phyloP scores from a whole-genome alignment of 345 rosid genomes.

The Brassica nigra region DNA sequence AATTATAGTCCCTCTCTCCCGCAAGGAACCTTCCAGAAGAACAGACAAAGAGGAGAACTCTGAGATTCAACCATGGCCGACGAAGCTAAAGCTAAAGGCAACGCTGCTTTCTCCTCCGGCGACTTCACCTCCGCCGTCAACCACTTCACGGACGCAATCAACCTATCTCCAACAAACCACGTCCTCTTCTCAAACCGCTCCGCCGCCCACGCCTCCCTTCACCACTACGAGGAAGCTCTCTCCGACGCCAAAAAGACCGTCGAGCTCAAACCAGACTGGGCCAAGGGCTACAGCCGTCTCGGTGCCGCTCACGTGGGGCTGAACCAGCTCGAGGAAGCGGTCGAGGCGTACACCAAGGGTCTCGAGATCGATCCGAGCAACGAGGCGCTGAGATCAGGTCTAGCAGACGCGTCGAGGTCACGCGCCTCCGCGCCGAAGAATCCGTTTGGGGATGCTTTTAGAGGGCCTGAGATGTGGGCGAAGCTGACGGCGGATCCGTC shows the following conservation, averaged over 20 bases:
- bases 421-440: slow-evolving; percentile 40
- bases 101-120: slow-evolving; percentile 92
- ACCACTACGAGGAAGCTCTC: slow-evolving; percentile 66
- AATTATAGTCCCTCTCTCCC: background rate
- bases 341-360: slow-evolving; percentile 69
- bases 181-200: slow-evolving; percentile 96
- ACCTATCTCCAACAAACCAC: slow-evolving; percentile 75
- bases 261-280: slow-evolving; percentile 90
- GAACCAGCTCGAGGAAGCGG: slow-evolving; percentile 57
- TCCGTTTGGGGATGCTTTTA: slow-evolving; percentile 80
- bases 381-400: slow-evolving; percentile 73
- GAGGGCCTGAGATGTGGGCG: slow-evolving; percentile 98
- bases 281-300: slow-evolving; percentile 91
- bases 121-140: slow-evolving; percentile 68
- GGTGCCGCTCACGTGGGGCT: slow-evolving; percentile 88
- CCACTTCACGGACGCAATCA: slow-evolving; percentile 87
- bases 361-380: slow-evolving; percentile 83
- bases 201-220: slow-evolving; percentile 85
- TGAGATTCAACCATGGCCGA: slow-evolving; percentile 56
- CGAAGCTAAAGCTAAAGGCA: slow-evolving; percentile 86
- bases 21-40: slow-evolving; percentile 22
- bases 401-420: slow-evolving; percentile 67
- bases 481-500: slow-evolving; percentile 82
- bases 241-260: slow-evolving; percentile 87
- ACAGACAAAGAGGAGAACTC: background rate